Evolutionary conservation across 169 alveolate genomes (phyloP).

Genomic region (Eimeria zaria): DNA sequence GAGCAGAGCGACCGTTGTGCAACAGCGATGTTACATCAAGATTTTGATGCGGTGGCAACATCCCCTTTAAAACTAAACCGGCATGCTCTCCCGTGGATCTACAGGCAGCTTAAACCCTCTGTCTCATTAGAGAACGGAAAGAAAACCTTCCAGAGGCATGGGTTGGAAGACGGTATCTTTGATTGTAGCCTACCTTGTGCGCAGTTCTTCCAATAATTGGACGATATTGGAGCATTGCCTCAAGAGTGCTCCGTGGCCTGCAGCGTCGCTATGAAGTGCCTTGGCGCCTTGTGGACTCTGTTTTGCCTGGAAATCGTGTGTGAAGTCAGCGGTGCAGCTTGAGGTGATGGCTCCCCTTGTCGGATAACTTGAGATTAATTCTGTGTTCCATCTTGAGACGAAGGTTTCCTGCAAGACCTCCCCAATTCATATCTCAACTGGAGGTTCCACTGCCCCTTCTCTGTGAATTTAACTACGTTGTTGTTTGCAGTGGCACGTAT

Average conservation of each 20-base stretch:
- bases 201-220: not conserved
- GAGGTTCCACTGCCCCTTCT: not conserved
- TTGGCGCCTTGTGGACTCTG: not conserved
- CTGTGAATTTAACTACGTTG: slow-evolving; percentile 8
- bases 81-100: slow-evolving; percentile 6
- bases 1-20: not conserved
- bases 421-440: not conserved
- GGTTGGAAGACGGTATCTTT: not conserved
- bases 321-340: slow-evolving; percentile 17
- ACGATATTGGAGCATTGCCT: not conserved
- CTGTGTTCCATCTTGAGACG: not conserved
- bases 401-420: slow-evolving; percentile 55
- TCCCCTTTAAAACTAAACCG: not conserved
- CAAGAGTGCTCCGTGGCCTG: slow-evolving; percentile 5
- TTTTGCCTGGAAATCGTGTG: slow-evolving; percentile 3
- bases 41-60: not conserved
- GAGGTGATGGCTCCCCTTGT: not conserved
- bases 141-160: not conserved
- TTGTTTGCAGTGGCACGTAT: not conserved
- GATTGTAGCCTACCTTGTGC: not conserved
- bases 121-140: not conserved
- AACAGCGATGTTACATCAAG: slow-evolving; percentile 10
- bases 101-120: not conserved
- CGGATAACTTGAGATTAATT: not conserved
- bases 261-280: not conserved